phyloP scores from a whole-genome alignment of 2,329 filamentous ascomycete genomes.

The Mariannaea sp. region DNA sequence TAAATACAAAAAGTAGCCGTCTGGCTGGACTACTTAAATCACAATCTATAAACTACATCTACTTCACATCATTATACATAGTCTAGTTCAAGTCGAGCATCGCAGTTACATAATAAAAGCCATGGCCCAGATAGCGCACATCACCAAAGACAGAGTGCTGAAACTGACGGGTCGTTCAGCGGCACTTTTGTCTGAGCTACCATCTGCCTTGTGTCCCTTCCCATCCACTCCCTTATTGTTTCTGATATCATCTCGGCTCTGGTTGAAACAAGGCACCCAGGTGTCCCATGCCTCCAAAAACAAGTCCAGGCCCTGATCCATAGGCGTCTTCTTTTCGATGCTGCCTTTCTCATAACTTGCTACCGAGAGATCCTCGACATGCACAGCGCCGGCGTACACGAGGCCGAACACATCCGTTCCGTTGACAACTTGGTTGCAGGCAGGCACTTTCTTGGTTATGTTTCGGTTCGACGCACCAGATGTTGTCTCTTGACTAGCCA shows the following conservation, averaged over 20 bases:
- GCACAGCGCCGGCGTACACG: constrained; percentile 15
- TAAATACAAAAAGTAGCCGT: too few relatives aligned
- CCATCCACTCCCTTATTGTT: constrained; percentile 20
- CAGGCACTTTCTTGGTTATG: constrained; percentile 10
- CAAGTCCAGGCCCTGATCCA: constrained; percentile 19
- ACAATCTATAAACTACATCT: background rate
- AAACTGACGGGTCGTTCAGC: background rate
- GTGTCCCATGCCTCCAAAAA: constrained; percentile 23
- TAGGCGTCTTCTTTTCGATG: constrained; percentile 3
- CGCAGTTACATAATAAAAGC: background rate
- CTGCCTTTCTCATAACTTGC: background rate
- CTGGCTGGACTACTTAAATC: too few relatives aligned
- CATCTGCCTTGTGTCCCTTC: constrained; percentile 3
- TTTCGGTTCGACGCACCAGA: constrained; percentile 2
- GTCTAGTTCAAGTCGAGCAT: background rate
- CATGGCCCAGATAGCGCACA: background rate
- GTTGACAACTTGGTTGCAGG: constrained; percentile 12
- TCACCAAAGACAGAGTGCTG: background rate
- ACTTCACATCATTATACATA: background rate
- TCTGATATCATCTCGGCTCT: constrained; percentile 22
- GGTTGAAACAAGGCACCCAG: constrained; percentile 26
- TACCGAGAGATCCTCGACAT: constrained; percentile 19
- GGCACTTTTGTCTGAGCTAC: background rate
- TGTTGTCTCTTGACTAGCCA: constrained; percentile 15
- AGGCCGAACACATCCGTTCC: constrained; percentile 22